These are phyloP conservation scores for Sclerotinia sclerotiorum DNA, from an alignment of 2,329 filamentous ascomycete species.

Conservation along the genomic window DNA sequence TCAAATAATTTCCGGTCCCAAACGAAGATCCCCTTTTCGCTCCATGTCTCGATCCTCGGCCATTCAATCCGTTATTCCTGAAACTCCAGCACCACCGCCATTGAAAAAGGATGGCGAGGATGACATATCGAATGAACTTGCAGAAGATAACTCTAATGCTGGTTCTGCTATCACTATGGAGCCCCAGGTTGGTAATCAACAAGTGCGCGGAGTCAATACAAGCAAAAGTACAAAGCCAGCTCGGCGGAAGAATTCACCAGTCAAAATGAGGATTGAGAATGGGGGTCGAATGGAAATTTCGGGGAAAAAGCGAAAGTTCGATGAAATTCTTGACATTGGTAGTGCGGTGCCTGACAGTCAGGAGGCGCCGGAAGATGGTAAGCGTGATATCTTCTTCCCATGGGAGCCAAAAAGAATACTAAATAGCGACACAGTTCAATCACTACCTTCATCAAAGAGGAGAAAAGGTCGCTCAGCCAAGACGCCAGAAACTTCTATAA, in stretches of 20 bases:
- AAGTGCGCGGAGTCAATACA: neutral
- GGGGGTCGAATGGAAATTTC: neutral
- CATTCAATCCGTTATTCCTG: constrained; percentile 33
- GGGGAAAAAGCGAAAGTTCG: constrained; percentile 31
- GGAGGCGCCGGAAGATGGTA: constrained; percentile 24
- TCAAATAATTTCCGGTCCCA: too few species aligned
- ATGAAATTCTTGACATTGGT: constrained; percentile 23
- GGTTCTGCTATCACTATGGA: constrained; percentile 34
- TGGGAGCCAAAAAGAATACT: neutral
- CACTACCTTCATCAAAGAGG: constrained; percentile 27
- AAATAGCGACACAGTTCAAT: neutral
- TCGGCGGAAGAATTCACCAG: neutral
- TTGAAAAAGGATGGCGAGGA: neutral
- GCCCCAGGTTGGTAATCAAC: constrained; percentile 22
- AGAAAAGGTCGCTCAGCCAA: constrained; percentile 22
- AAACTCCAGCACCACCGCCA: constrained; percentile 32
- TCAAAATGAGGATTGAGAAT: neutral
- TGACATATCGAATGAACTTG: neutral
- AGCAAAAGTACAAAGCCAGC: neutral
- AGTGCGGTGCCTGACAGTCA: constrained; percentile 34
- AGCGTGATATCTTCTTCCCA: neutral
- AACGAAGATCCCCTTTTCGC: neutral
- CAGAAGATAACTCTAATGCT: constrained; percentile 27
- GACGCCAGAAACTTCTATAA: constrained; percentile 12
- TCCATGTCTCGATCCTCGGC: constrained; percentile 25